Percentiles rank a stretch among this genome's conserved stretches.
Evolutionary conservation across 768 basidiomycete species (phyloP).

Genomic region (Pulveroboletus sp.): DNA sequence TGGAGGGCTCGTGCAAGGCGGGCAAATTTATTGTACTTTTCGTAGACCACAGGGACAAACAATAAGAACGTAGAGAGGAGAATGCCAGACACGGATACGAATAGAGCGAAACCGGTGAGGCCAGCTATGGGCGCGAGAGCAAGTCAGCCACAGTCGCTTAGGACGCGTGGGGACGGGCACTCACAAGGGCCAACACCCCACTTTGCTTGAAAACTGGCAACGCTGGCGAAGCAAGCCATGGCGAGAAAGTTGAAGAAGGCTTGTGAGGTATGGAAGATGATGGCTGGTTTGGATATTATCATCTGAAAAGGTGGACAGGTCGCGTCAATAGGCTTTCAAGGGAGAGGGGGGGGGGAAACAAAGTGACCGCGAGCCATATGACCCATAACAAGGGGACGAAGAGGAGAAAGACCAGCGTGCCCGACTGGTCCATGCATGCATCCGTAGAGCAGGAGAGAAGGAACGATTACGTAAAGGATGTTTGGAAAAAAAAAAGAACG

Average conservation of each 20-base stretch:
- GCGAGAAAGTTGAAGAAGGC: slow-evolving; percentile 91
- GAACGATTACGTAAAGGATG: slow-evolving; percentile 31
- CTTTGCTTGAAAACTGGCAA: slow-evolving; percentile 83
- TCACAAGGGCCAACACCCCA: slow-evolving; percentile 82
- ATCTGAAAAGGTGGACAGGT: slow-evolving; percentile 44
- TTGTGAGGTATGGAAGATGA: slow-evolving; percentile 72
- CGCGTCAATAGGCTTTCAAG: slow-evolving; percentile 15
- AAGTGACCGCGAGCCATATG: slow-evolving; percentile 64
- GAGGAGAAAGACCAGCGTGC: slow-evolving; percentile 55
- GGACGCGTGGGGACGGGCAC: slow-evolving; percentile 30
- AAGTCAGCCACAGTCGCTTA: slow-evolving; percentile 8
- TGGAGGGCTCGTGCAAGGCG: slow-evolving; percentile 75
- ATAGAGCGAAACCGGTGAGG: slow-evolving; percentile 80
- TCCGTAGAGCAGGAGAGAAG: slow-evolving; percentile 26
- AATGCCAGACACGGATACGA: slow-evolving; percentile 69
- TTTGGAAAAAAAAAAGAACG: slow-evolving; percentile 6
- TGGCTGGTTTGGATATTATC: slow-evolving; percentile 81
- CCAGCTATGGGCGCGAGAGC: slow-evolving; percentile 52
- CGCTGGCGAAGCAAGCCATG: slow-evolving; percentile 87
- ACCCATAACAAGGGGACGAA: slow-evolving; percentile 62
- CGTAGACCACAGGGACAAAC: slow-evolving; percentile 72
- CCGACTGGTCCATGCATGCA: slow-evolving; percentile 39
- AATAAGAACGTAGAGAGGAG: slow-evolving; percentile 71
- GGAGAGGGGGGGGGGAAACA: slow-evolving; percentile 1
- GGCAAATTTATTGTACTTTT: slow-evolving; percentile 79